Percentiles rank a stretch among this genome's conserved stretches.
Conservation (phyloP, 2,329 filamentous ascomycete genomes). For the Ophiostoma angusticollis region DNA sequence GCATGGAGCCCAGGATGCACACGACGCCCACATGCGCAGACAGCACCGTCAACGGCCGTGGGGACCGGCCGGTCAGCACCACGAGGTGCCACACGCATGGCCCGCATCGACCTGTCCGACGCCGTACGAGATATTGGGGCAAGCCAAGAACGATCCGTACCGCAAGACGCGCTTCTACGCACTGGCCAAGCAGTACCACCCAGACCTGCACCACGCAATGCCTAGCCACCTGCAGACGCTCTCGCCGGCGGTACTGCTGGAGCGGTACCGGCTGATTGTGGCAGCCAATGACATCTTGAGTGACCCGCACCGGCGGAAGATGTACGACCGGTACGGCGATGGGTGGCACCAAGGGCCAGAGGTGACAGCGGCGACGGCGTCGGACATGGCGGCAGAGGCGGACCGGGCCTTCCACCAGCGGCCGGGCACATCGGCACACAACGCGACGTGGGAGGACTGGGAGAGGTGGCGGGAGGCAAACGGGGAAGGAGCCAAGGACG, state of each 20-base stretch:
- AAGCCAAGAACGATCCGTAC: constrained; percentile 49
- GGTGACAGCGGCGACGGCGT: no score
- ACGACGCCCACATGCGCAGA: neutral
- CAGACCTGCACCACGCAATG: constrained; percentile 46
- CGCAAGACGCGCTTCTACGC: constrained; percentile 76
- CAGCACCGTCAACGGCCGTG: neutral
- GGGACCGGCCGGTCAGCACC: no score
- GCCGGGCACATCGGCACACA: constrained; percentile 41
- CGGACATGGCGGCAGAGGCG: no score
- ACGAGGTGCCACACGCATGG: constrained; percentile 24
- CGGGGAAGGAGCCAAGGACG: constrained; percentile 25
- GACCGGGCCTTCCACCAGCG: constrained; percentile 37
- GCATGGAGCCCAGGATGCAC: no score
- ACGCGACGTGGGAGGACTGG: constrained; percentile 98
- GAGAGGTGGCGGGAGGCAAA: constrained; percentile 59
- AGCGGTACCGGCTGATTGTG: constrained; percentile 81
- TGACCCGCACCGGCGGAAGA: constrained; percentile 60
- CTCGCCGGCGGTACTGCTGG: constrained; percentile 53
- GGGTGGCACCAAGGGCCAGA: no score
- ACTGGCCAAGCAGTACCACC: constrained; percentile 92
- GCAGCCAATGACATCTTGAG: constrained; percentile 81
- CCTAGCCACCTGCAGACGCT: constrained; percentile 29
- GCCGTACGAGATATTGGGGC: constrained; percentile 78
- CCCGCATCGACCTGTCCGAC: constrained; percentile 46
- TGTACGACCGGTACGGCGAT: constrained; percentile 69